These are phyloP conservation scores for Pichia cephalocereana DNA, from an alignment of 805 yeast species.

Conservation along the genomic window DNA sequence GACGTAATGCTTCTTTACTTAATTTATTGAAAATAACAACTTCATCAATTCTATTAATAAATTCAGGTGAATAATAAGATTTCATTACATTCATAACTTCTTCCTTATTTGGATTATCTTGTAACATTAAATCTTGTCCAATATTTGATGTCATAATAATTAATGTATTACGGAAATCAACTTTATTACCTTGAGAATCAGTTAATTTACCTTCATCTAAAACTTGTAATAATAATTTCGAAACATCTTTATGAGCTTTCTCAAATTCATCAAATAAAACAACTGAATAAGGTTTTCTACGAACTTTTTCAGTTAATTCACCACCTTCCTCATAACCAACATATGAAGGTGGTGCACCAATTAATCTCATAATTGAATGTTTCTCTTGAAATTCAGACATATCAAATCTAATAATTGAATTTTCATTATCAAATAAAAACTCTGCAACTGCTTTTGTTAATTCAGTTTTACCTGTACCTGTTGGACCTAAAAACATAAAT, in stretches of 20 bases:
- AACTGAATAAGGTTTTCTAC: slow-evolving; percentile 91
- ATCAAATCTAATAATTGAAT: slow-evolving; percentile 83
- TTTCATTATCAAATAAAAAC: slow-evolving; percentile 82
- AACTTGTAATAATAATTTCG: slow-evolving; percentile 83
- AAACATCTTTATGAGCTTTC: slow-evolving; percentile 94
- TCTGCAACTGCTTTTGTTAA: slow-evolving; percentile 88
- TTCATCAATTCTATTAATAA: slow-evolving; percentile 89
- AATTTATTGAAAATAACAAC: slow-evolving; percentile 88
- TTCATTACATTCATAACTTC: slow-evolving; percentile 63
- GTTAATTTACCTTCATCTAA: slow-evolving; percentile 92
- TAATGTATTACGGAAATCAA: slow-evolving; percentile 89
- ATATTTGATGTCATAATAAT: slow-evolving; percentile 96
- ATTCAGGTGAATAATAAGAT: slow-evolving; percentile 83
- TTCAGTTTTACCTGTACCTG: slow-evolving; percentile 98
- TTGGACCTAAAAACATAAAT: slow-evolving; percentile 94
- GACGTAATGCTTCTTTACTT: slow-evolving; percentile 62
- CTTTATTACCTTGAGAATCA: slow-evolving; percentile 89
- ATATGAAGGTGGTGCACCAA: slow-evolving; percentile 98
- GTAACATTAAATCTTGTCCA: slow-evolving; percentile 81
- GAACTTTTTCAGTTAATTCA: slow-evolving; percentile 90
- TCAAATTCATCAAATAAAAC: slow-evolving; percentile 93
- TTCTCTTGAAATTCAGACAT: slow-evolving; percentile 98
- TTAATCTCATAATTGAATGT: slow-evolving; percentile 80
- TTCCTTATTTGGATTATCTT: slow-evolving; percentile 54
- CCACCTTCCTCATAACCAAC: slow-evolving; percentile 96